A percentile compares a stretch with the other conserved stretches of the same genome.
phyloP scores from a whole-genome alignment of 345 rosid genomes.

The Salix exigua region DNA sequence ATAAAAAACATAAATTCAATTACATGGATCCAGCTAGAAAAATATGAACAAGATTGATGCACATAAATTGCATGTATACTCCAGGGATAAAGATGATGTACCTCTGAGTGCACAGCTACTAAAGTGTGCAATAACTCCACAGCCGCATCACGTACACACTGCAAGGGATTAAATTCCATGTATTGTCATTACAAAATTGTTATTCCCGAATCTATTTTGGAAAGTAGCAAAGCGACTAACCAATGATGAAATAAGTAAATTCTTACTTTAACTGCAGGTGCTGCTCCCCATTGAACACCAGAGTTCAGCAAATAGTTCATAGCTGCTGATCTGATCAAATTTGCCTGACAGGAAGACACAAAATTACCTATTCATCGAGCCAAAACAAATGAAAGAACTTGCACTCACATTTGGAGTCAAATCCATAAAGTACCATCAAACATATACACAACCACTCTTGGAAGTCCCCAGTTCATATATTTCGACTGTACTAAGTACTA shows the following conservation, averaged over 20 bases:
- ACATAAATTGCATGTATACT: neutral
- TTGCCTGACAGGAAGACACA: conserved; percentile 52
- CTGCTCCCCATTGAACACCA: conserved; percentile 93
- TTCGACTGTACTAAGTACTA: neutral
- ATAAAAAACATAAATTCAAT: neutral
- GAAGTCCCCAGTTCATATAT: neutral
- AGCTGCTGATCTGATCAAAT: conserved; percentile 83
- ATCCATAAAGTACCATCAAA: neutral
- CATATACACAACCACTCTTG: neutral
- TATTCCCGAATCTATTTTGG: neutral
- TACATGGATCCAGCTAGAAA: neutral
- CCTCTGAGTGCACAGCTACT: conserved; percentile 98
- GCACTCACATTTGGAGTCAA: neutral
- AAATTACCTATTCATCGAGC: neutral
- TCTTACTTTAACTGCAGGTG: conserved; percentile 84
- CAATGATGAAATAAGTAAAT: conserved; percentile 4
- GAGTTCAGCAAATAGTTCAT: conserved; percentile 73
- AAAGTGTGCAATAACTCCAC: conserved; percentile 86
- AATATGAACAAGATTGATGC: neutral
- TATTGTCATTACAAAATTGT: neutral
- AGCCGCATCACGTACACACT: conserved; percentile 96
- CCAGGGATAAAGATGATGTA: conserved; percentile 14
- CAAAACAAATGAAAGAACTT: neutral
- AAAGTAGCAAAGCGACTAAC: neutral
- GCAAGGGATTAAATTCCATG: conserved; percentile 22